These are phyloP conservation scores for Microascus cirrosus DNA, from an alignment of 2,329 filamentous ascomycete genomes.

Conservation along the genomic window DNA sequence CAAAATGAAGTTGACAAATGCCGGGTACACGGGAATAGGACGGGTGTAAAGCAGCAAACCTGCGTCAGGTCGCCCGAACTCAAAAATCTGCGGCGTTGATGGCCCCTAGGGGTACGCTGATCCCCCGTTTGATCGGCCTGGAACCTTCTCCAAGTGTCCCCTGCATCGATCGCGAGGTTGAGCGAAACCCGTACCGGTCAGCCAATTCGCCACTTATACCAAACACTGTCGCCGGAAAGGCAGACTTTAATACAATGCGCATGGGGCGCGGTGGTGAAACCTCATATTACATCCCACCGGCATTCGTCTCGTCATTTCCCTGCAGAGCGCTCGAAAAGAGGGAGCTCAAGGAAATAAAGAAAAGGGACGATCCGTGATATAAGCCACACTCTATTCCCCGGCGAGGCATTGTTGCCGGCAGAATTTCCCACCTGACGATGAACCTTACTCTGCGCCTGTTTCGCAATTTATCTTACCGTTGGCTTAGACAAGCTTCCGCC, in stretches of 20 bases:
- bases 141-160: not conserved
- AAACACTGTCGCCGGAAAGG: not conserved
- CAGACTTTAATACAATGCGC: not conserved
- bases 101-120: too few species aligned
- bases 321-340: not conserved
- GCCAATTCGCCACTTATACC: not conserved
- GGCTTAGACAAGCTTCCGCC: not conserved
- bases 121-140: not conserved
- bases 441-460: not conserved
- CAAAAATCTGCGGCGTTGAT: too few species aligned
- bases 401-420: not conserved
- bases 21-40: too few species aligned
- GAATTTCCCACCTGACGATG: not conserved
- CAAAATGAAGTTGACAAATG: too few species aligned
- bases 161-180: too few species aligned
- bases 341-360: not conserved
- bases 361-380: not conserved
- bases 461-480: not conserved
- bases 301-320: not conserved
- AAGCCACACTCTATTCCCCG: not conserved
- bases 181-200: too few species aligned
- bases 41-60: too few species aligned
- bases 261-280: not conserved
- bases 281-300: not conserved
- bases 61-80: too few species aligned